Conservation (phyloP, 2,329 filamentous ascomycete species). For the Ceratocystiopsis minuta region DNA sequence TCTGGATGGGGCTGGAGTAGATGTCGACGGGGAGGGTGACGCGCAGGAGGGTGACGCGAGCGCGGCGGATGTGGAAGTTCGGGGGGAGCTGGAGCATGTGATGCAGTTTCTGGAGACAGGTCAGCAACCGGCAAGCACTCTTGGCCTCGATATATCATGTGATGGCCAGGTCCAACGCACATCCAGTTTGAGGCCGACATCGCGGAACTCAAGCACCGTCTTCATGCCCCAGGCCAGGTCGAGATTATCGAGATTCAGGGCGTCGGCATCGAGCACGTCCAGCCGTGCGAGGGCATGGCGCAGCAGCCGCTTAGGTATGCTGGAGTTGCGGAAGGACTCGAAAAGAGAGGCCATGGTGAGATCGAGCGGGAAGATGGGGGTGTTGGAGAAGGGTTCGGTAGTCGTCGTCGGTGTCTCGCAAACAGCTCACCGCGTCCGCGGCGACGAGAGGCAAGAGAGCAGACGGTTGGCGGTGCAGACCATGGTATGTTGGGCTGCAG, state of each 20-base stretch:
- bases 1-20: constrained; percentile 63
- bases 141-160: too few species aligned
- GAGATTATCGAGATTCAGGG: constrained; percentile 69
- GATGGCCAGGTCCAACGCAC: constrained; percentile 27
- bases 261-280: constrained; percentile 75
- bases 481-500: too few species aligned
- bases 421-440: too few species aligned
- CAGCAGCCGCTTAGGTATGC: constrained; percentile 76
- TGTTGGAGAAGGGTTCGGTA: neutral
- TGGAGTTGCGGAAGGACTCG: constrained; percentile 44
- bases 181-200: constrained; percentile 67
- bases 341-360: constrained; percentile 57
- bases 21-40: constrained; percentile 78
- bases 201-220: constrained; percentile 67
- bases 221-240: constrained; percentile 69
- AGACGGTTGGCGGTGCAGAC: too few species aligned
- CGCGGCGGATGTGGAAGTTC: constrained; percentile 51
- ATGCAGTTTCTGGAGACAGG: constrained; percentile 53
- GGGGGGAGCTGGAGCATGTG: constrained; percentile 56
- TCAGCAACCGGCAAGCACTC: too few species aligned
- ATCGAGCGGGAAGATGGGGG: too few species aligned
- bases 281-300: constrained; percentile 70
- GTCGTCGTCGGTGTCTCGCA: too few species aligned
- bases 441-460: too few species aligned
- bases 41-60: constrained; percentile 57